phyloP scores from a whole-genome alignment of 331 rosid genomes.

The Quercus tomentella region DNA sequence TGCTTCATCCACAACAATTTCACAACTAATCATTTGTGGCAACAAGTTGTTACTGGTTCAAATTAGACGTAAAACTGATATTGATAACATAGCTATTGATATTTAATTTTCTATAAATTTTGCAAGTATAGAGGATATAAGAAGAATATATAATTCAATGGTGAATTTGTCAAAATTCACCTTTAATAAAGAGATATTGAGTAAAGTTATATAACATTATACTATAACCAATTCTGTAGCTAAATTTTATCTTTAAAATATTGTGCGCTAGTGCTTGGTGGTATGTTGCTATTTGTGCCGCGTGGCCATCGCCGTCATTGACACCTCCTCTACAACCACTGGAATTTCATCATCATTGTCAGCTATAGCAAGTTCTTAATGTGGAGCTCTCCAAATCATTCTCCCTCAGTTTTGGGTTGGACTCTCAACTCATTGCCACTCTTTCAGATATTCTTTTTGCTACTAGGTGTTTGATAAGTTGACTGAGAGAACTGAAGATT shows the following conservation, averaged over 20 bases:
- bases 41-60: no score
- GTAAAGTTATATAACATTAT: no score
- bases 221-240: accelerated
- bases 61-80: no score
- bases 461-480: neutral
- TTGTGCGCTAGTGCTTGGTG: conserved; percentile 9
- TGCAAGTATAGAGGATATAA: no score
- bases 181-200: no score
- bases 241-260: no score
- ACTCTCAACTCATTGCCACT: conserved; percentile 35
- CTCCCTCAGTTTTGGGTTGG: conserved; percentile 49
- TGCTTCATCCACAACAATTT: no score
- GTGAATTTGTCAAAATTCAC: no score
- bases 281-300: conserved; percentile 54
- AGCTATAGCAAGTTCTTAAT: conserved; percentile 4
- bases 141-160: no score
- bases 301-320: conserved; percentile 48
- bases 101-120: no score
- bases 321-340: conserved; percentile 23
- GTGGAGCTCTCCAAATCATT: conserved; percentile 63
- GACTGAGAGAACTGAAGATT: neutral
- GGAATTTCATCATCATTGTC: conserved; percentile 21
- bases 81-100: no score
- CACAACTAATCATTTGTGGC: no score
- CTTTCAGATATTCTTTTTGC: neutral